A percentile compares a stretch with the other conserved stretches of the same genome.
phyloP scores from a whole-genome alignment of 2,329 filamentous ascomycete species.

The Aspergillus oerlinghausenensis region DNA sequence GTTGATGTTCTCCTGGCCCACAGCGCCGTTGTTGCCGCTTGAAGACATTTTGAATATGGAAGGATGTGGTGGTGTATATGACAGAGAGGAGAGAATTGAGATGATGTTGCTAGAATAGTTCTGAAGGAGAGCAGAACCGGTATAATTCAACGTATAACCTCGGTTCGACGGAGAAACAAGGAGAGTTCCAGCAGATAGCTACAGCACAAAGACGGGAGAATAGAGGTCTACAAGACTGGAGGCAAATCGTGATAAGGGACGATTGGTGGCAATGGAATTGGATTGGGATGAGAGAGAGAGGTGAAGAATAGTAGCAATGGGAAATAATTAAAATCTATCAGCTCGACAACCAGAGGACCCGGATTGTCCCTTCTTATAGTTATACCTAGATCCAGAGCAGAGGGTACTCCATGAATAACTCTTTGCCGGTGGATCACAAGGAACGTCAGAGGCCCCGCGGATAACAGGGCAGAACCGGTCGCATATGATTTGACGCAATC shows the following conservation, averaged over 20 bases:
- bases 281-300: background rate
- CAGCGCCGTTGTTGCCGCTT: constrained; percentile 42
- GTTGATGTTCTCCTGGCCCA: constrained; percentile 75
- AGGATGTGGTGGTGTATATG: constrained; percentile 1
- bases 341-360: background rate
- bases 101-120: background rate
- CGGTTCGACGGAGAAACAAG: constrained; percentile 28
- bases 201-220: background rate
- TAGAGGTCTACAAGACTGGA: background rate
- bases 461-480: background rate
- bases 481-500: background rate
- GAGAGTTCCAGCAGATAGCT: background rate
- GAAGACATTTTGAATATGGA: constrained; percentile 30
- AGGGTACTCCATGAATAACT: too few relatives aligned
- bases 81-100: background rate
- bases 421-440: constrained; percentile 9
- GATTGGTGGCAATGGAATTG: background rate
- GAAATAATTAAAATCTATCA: background rate
- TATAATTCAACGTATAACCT: constrained; percentile 17
- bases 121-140: background rate
- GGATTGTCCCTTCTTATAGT: background rate
- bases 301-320: background rate
- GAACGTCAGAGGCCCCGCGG: constrained; percentile 6
- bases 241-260: background rate
- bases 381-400: too few relatives aligned